Evolutionary conservation across 768 basidiomycete species (phyloP).

Genomic region (Tephrocybe rancida): DNA sequence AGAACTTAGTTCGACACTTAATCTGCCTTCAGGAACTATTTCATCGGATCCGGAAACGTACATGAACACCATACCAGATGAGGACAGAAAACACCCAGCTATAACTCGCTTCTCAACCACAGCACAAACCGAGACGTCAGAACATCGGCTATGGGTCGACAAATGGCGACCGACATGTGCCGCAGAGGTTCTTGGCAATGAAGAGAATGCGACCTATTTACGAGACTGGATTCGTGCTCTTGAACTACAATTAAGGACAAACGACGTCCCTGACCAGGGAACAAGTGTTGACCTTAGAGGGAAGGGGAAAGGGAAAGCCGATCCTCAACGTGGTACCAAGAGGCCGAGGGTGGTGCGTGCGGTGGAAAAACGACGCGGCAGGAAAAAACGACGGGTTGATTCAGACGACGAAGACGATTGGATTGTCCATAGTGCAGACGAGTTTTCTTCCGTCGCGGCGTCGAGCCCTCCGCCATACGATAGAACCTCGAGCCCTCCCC

Average conservation of each 20-base stretch:
- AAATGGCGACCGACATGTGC: constrained; percentile 78
- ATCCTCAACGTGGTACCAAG: constrained; percentile 44
- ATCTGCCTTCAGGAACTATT: background rate
- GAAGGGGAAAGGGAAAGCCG: constrained; percentile 20
- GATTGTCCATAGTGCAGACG: constrained; percentile 49
- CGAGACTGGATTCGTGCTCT: constrained; percentile 81
- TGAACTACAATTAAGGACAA: constrained; percentile 51
- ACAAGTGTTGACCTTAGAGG: constrained; percentile 24
- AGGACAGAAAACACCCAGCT: constrained; percentile 49
- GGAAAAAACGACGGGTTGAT: constrained; percentile 56
- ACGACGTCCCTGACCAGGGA: constrained; percentile 3
- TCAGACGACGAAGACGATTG: constrained; percentile 63
- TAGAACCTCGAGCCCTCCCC: background rate
- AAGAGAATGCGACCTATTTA: constrained; percentile 66
- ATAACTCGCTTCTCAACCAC: constrained; percentile 38
- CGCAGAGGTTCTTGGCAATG: constrained; percentile 79
- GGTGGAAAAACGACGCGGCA: constrained; percentile 45
- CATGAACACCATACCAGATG: constrained; percentile 29
- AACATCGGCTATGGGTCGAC: constrained; percentile 65
- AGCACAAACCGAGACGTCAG: constrained; percentile 11
- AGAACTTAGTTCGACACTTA: background rate
- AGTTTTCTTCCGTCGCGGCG: constrained; percentile 22
- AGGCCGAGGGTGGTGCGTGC: constrained; percentile 60
- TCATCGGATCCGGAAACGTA: constrained; percentile 12
- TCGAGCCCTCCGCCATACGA: constrained; percentile 8